Base-by-base conservation (phyloP, 140 eudicot genomes). In the Bidens hawaiensis region DNA sequence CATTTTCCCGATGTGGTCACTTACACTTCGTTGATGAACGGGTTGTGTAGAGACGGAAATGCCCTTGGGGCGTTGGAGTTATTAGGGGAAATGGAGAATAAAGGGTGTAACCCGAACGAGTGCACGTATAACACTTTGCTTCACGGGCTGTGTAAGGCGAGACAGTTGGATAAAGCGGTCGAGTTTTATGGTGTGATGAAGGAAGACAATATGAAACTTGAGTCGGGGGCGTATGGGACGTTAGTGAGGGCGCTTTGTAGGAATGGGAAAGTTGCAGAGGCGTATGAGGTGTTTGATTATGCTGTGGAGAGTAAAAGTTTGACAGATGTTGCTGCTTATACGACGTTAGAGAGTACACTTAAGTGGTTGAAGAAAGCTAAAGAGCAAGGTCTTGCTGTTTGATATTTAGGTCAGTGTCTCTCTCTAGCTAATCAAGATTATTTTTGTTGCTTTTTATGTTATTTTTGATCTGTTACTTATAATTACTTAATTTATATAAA, bases 11-110 rank as follows among this genome's bases (percentile, higher is more conserved):
- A 94, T 75, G 95, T 83, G 6, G 88, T 83, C 31, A 88, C 97
- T 0, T 94, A 94, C 67, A 88, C 99, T 30, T 85, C 99, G 0
- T 77, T 94, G 86, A 94, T 94, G 99, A 94, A 88, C 24, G 97
- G 99, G 6, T 68, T 94, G 90, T 94, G 95, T 68, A 78, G 97
- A 60, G 88, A 94, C 38, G 88, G 95, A 38, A 86, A 88, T 53
- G 78, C 86, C 1, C 65, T 79, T 65, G 90, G 88, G 27, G 99
- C 97, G 1, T 49, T 94, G 68, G 64, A 72, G 5, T 79, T 94
- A 67, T 71, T 94, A 48, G 78, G 34, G 28, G 88, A 88, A 72
- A 94, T 94, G 99, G 90, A 94, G 19, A 65, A 38, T 4, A 81
- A 76, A 73, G 97, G 99, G 5, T 88, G 95, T 64, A 50, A 17